phyloP scores from a whole-genome alignment of 2,329 filamentous ascomycete species.

The Ascocoryne sarcoides region DNA sequence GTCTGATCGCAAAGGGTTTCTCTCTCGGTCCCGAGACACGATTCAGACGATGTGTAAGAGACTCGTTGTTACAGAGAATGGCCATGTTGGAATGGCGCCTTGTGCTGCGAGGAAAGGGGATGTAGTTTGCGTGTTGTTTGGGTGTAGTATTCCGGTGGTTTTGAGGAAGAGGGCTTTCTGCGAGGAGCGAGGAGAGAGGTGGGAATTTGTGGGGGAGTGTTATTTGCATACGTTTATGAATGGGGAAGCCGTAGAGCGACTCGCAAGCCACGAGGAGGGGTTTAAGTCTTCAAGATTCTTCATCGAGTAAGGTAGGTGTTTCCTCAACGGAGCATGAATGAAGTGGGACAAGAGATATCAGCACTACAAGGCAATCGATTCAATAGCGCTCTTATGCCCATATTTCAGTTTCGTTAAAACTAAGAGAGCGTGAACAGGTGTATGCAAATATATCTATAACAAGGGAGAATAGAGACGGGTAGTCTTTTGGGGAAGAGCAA shows the following conservation, averaged over 20 bases:
- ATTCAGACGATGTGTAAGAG: conserved; percentile 6
- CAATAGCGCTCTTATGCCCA: too few species aligned
- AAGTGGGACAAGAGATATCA: too few species aligned
- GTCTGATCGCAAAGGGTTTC: conserved; percentile 1
- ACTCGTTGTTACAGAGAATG: conserved; percentile 3
- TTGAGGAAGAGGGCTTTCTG: conserved; percentile 8
- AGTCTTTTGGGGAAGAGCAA: too few species aligned
- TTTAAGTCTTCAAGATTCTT: too few species aligned
- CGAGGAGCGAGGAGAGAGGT: neutral
- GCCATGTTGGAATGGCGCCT: conserved; percentile 9
- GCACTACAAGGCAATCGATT: too few species aligned
- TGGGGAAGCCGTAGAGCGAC: conserved; percentile 1
- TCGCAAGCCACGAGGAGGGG: too few species aligned
- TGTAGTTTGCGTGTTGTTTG: conserved; percentile 13
- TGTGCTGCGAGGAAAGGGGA: conserved; percentile 9
- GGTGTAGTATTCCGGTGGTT: conserved; percentile 15
- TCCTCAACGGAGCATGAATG: too few species aligned
- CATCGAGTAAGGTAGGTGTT: too few species aligned
- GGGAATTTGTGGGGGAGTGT: conserved; percentile 13
- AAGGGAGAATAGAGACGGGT: too few species aligned
- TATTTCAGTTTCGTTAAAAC: too few species aligned
- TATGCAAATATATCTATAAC: too few species aligned
- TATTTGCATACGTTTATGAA: conserved; percentile 16
- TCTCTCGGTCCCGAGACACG: conserved; percentile 6
- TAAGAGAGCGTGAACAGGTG: too few species aligned